Base-by-base conservation (phyloP, 2,329 filamentous ascomycete species). In the Chaetomium sp. region DNA sequence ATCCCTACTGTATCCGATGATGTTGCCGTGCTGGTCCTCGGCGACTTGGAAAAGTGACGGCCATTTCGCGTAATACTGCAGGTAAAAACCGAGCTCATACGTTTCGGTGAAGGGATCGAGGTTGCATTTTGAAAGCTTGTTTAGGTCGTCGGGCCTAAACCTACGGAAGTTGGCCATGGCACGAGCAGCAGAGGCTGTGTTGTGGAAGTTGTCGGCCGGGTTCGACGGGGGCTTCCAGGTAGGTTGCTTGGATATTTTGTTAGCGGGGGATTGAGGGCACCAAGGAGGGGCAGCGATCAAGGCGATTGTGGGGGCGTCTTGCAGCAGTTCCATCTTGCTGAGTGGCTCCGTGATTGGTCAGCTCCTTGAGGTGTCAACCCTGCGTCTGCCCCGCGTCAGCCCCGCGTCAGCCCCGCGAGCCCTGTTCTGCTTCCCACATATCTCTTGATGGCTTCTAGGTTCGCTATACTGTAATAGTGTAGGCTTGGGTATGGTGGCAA, bases 91-190 rank as follows among this genome's bases (percentile, higher is more conserved):
- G 69, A 97, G 85, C 76, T 96, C 93, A 81, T 98, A 99, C 63
- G 96, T 98, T 80, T 99, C 95, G n/a, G 95, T 98, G 67, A 97
- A 84, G 49, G 92, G 92, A 75, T 99, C 95, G 67, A 99, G 88
- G 75, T 99, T 99, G 79, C 93, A 97, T 70, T 93, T 89, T 71
- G 96, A 96, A 78, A 98, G 90, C 70, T 89, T 90, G 78, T 97
- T 88, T 67, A 98, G 84, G 77, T 99, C 95, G 70, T 86, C 84
- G 2, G 92, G 90, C 67, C 86, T 86, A 82, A 98, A 97, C 71
- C 91, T 88, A 60, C 93, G 90, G 74, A 98, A 91, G 62, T 90
- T 91, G 62, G 90, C 89, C 92, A 96, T 96, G 38, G 62, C 45
- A 49, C 54, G 25, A 29, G 45, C 54, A 57, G 27, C 38, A n/a